phyloP scores from a whole-genome alignment of 805 yeast species.

The Hanseniaspora clermontiae region DNA sequence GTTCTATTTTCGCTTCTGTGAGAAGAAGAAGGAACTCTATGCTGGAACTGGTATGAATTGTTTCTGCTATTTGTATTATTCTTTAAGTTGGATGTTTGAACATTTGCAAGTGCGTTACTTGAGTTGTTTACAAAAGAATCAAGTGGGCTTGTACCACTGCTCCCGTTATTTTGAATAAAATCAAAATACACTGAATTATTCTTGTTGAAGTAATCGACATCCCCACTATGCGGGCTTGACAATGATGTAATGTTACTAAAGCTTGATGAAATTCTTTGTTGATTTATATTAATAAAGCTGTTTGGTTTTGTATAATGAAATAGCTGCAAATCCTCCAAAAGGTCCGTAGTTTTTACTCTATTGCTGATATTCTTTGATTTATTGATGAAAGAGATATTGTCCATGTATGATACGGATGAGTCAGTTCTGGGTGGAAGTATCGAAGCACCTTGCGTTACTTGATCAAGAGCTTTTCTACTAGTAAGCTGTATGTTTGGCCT shows the following conservation, averaged over 20 bases:
- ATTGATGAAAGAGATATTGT: background rate
- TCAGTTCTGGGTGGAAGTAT: constrained; percentile 15
- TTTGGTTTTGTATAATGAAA: constrained; percentile 5
- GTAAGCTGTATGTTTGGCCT: constrained; percentile 3
- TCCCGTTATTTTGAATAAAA: constrained; percentile 5
- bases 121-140: background rate
- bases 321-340: constrained; percentile 3
- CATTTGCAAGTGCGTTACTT: background rate
- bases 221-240: constrained; percentile 3
- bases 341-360: constrained; percentile 9
- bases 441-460: background rate
- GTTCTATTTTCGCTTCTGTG: constrained; percentile 19
- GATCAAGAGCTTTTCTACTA: background rate
- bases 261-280: background rate
- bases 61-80: background rate
- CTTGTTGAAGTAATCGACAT: constrained; percentile 4
- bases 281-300: background rate
- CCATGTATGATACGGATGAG: constrained; percentile 10
- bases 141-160: background rate
- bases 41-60: constrained; percentile 9
- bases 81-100: background rate
- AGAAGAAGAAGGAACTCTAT: constrained; percentile 10
- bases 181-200: background rate
- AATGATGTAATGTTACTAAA: constrained; percentile 3
- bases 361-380: background rate